Base-by-base conservation (phyloP, 1,139 yeast genomes). In the Hemisphaericaspora lyxosophila region DNA sequence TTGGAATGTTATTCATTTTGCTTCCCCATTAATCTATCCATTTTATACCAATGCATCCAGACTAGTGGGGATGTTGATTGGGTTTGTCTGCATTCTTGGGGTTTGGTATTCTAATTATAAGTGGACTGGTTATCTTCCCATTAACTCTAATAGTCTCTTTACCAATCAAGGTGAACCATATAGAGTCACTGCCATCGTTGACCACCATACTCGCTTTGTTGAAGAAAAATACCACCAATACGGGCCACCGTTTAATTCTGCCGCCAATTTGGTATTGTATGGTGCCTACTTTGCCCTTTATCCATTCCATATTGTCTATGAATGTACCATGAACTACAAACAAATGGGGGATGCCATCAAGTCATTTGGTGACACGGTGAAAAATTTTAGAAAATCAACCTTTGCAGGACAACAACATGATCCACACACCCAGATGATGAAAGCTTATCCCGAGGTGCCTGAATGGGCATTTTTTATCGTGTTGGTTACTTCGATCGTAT, bases 251-350 rank as follows among this genome's bases (percentile, higher is more conserved):
- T 67, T 56, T 46, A 67, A 64, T 39, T 47, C 67, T 1, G 71
- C 72, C 5, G 70, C 62, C 6, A 62, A 62, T 43, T 52, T 67
- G 47, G 78, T 79, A 7, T 48, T 64, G 5, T 80, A 79, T 50
- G 84, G 84, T 19, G 69, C 80, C 1, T 75, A 70, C 49, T 79
- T 81, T 54, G 74, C 79, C 12, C 53, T 75, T 34, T 80, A 80
- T 51, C 85, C 86, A 8, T 73, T 78, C 37, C 61, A 73, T 14
- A 64, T 81, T 42, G 60, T 76, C 12, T 80, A 78, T 44, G 65
- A 64, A 40, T 50, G 65, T 53, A 48, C 53, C 15, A 52, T 57
- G 7, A 62, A 65, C 36, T 61, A 62, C 55, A 46, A 45, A 23
- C 55, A 44, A 22, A 45, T 51, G 42, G 33, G 35, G 34, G 37